Evolutionary conservation across 1,284 basidiomycete species (phyloP).

Genomic region (Sphaerobolus stellatus): DNA sequence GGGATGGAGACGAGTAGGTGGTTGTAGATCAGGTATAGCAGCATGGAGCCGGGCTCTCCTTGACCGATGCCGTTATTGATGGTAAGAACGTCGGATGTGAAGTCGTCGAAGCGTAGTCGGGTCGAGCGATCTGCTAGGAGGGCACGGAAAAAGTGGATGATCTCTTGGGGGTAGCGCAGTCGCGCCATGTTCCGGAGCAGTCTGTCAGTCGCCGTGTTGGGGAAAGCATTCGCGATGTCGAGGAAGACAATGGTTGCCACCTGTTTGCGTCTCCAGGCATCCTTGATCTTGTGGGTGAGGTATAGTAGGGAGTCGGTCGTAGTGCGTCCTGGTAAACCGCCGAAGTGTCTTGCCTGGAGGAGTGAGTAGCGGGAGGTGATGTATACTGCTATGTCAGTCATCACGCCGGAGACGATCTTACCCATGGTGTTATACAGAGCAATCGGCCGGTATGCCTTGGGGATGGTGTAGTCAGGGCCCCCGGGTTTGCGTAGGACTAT

Average conservation of each 20-base stretch:
- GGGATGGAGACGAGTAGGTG: too few relatives aligned
- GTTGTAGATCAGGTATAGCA: constrained; percentile 10
- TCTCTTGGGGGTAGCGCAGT: not conserved
- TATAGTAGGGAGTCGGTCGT: constrained; percentile 12
- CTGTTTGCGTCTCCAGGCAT: constrained; percentile 3
- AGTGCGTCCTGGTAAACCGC: constrained; percentile 13
- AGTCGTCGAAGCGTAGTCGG: constrained; percentile 5
- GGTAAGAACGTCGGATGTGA: not conserved
- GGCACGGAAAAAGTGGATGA: not conserved
- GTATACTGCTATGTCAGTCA: constrained; percentile 2
- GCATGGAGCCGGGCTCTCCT: constrained; percentile 12
- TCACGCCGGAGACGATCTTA: constrained; percentile 14
- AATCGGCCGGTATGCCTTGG: constrained; percentile 16
- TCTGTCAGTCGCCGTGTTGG: constrained; percentile 1
- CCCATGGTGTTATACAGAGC: constrained; percentile 13
- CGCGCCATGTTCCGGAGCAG: constrained; percentile 2
- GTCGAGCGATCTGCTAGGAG: constrained; percentile 1
- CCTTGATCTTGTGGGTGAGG: not conserved
- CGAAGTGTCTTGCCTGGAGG: constrained; percentile 9
- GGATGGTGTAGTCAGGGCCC: constrained; percentile 13
- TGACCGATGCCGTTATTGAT: constrained; percentile 6
- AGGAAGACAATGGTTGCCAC: constrained; percentile 7
- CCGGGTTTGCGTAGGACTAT: constrained; percentile 15
- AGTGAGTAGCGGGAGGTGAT: not conserved
- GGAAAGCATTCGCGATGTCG: constrained; percentile 11